Evolutionary conservation across 345 rosid species (phyloP), one percentile per base, ranked within the genome.

Genomic region (Excoecaria agallocha): DNA sequence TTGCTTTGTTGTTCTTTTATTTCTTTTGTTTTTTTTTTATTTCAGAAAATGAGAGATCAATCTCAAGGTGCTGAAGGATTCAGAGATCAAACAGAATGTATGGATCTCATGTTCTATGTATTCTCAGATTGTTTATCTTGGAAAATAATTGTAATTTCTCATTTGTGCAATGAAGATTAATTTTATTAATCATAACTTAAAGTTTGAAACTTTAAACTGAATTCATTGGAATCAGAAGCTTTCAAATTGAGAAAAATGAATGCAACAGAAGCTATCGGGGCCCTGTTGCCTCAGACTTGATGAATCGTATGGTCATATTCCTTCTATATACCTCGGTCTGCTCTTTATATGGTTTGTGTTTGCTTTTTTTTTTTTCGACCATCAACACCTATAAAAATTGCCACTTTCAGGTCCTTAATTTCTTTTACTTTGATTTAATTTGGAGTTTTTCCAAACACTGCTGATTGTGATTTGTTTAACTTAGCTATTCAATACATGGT

Each of bases 81-180:
- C 99, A 1, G 98, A 95, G 84, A 95, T 95, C 67, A 98, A 95
- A 78, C 99, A 93, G 81, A 95, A 93, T 97, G 99, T 93, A 67
- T 38, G 2, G 2, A n/a, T 25, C 60, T 54, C 30, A 6, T 39
- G 35, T 74, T 52, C 39, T 57, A 6, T 71, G 10, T 66, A 30
- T 46, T 17, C 3, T 45, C 6, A 13, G 5, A 11, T 46, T 66
- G 5, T 66, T 3, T 63, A 2, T n/a, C n/a, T n/a, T n/a, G n/a
- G n/a, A n/a, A n/a, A 63, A 37, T 63, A 38, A 37, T 39, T 17
- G 22, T 8, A n/a, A n/a, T n/a, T n/a, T n/a, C n/a, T n/a, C n/a
- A n/a, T n/a, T n/a, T n/a, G n/a, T n/a, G n/a, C n/a, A n/a, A n/a
- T n/a, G n/a, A n/a, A n/a, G n/a, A n/a, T n/a, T n/a, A n/a, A n/a